Conservation (phyloP, 2,329 filamentous ascomycete species). For the Phaeosphaeria sp. region DNA sequence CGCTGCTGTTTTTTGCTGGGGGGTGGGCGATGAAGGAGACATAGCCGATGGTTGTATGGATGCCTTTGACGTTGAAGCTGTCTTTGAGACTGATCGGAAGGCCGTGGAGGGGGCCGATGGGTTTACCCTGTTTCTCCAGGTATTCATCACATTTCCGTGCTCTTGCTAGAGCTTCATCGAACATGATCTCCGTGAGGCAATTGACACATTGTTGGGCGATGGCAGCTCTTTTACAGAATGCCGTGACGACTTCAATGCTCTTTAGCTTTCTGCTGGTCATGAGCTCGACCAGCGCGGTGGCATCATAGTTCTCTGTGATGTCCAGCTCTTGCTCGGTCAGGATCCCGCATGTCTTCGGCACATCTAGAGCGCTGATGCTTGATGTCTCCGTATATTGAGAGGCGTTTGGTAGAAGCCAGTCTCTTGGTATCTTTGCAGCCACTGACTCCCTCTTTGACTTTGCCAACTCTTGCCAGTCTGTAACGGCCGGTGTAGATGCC, state of each 20-base stretch:
- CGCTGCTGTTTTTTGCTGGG: constrained; percentile 40
- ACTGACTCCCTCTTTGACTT: constrained; percentile 37
- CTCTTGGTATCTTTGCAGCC: constrained; percentile 37
- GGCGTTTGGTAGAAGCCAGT: constrained; percentile 39
- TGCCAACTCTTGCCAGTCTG: constrained; percentile 41
- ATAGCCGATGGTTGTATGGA: constrained; percentile 67
- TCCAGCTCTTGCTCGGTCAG: constrained; percentile 40
- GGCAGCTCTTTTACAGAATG: constrained; percentile 61
- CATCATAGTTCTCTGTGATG: constrained; percentile 46
- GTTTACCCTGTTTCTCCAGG: constrained; percentile 45
- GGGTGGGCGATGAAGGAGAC: constrained; percentile 51
- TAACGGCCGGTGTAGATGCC: constrained; percentile 10
- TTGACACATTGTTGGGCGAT: constrained; percentile 66
- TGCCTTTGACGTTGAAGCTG: constrained; percentile 66
- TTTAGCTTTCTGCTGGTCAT: constrained; percentile 31
- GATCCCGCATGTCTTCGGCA: constrained; percentile 40
- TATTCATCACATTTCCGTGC: constrained; percentile 50
- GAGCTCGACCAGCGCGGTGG: constrained; percentile 35
- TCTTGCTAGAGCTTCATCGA: constrained; percentile 48
- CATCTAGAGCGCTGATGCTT: constrained; percentile 34
- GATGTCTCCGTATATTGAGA: constrained; percentile 26
- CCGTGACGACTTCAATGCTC: constrained; percentile 55
- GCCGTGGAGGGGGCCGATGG: constrained; percentile 61
- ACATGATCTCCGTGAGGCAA: constrained; percentile 54
- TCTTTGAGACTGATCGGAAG: constrained; percentile 59